A percentile compares a stretch with the other conserved stretches of the same genome.
Conservation (phyloP, 2,329 filamentous ascomycete species). For the Metarhizium sp. region DNA sequence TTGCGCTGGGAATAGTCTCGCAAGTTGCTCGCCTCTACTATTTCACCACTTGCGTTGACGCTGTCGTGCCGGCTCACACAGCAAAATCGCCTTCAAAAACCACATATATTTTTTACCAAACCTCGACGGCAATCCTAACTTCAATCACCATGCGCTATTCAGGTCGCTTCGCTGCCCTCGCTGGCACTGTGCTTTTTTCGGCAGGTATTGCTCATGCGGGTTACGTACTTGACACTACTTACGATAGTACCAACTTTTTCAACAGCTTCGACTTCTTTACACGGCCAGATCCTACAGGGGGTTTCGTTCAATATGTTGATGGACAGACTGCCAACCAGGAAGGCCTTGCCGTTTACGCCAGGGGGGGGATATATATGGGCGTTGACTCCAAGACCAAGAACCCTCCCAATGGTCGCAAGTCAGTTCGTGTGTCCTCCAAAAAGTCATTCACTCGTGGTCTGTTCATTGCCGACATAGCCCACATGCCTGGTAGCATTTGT, state of each 20-base stretch:
- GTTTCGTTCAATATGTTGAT: conserved; percentile 63
- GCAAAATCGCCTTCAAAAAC: conserved; percentile 1
- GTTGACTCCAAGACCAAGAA: conserved; percentile 53
- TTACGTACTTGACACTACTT: conserved; percentile 39
- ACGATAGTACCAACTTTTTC: conserved; percentile 47
- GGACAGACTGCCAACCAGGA: conserved; percentile 45
- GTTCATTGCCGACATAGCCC: conserved; percentile 62
- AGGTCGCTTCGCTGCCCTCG: conserved; percentile 13
- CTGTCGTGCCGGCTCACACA: conserved; percentile 12
- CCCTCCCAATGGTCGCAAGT: conserved; percentile 52
- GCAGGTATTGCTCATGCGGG: conserved; percentile 15
- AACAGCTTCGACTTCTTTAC: conserved; percentile 46
- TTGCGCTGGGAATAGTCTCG: background rate
- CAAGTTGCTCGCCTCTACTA: background rate
- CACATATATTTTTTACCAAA: background rate
- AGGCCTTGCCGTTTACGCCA: conserved; percentile 47
- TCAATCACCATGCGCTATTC: conserved; percentile 12
- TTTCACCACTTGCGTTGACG: background rate
- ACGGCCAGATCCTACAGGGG: conserved; percentile 58
- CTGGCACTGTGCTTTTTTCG: conserved; percentile 19
- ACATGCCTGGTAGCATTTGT: conserved; percentile 66
- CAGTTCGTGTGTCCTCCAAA: conserved; percentile 60
- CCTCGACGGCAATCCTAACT: too few species aligned
- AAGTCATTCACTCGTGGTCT: conserved; percentile 59
- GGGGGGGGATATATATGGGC: conserved; percentile 55